Conservation (phyloP, 257 asterid genomes). For the Fraxinus anomala region DNA sequence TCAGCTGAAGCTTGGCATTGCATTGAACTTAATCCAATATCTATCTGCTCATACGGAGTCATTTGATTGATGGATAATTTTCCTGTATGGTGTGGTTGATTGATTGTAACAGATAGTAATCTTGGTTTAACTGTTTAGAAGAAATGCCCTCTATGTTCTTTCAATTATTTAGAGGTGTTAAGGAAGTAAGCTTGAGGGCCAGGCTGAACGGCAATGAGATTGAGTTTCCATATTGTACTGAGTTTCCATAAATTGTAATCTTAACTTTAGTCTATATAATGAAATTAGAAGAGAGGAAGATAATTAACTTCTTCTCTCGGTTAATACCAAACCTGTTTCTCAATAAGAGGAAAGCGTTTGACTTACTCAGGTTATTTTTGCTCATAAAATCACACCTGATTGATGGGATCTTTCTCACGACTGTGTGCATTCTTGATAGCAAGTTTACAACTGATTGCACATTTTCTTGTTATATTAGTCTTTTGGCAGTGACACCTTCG, state of each 20-base stretch:
- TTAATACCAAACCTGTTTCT: too few species aligned
- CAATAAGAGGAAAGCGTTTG: background rate
- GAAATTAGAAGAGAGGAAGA: too few species aligned
- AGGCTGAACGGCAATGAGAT: too few species aligned
- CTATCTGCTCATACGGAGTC: background rate
- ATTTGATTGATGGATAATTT: constrained; percentile 5
- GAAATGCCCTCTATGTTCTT: too few species aligned
- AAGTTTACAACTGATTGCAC: background rate
- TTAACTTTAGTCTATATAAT: too few species aligned
- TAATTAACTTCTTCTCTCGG: too few species aligned
- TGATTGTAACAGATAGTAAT: too few species aligned
- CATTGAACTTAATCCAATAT: background rate
- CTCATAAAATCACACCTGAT: background rate
- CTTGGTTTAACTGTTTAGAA: too few species aligned
- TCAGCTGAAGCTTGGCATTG: constrained; percentile 1
- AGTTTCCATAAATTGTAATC: too few species aligned
- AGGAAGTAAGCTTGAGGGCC: too few species aligned
- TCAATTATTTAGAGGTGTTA: background rate
- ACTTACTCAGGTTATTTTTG: background rate
- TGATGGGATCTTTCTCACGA: background rate
- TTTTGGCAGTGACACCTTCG: background rate
- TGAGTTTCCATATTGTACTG: too few species aligned
- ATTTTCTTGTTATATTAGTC: background rate
- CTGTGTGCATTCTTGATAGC: background rate
- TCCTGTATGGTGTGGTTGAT: too few species aligned